Evolutionary conservation across 768 basidiomycete genomes (phyloP).

Genomic region (Pleurotus pulmonarius): DNA sequence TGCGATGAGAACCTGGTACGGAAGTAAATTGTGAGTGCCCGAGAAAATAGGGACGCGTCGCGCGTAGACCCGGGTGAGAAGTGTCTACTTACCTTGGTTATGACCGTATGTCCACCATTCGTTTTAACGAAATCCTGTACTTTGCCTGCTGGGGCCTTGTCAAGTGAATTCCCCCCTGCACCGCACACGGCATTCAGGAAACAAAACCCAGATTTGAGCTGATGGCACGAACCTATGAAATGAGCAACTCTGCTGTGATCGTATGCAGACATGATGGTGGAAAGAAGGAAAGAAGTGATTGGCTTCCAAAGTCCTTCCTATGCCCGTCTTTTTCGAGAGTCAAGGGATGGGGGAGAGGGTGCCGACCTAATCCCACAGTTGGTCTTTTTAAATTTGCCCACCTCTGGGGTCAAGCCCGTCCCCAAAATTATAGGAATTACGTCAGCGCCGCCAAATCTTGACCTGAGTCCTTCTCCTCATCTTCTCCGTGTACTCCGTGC

Average conservation of each 20-base stretch:
- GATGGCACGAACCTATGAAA: constrained; percentile 39
- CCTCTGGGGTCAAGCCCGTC: constrained; percentile 8
- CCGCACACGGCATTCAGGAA: constrained; percentile 9
- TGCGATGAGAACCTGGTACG: constrained; percentile 85
- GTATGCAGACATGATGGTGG: constrained; percentile 41
- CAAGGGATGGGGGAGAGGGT: neutral
- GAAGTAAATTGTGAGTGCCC: constrained; percentile 5
- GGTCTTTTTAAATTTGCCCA: constrained; percentile 3
- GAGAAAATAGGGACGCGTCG: neutral
- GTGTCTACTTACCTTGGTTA: constrained; percentile 76
- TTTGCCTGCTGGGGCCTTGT: constrained; percentile 72
- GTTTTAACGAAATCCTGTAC: constrained; percentile 89
- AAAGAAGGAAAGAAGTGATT: constrained; percentile 4
- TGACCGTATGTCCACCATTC: constrained; percentile 95
- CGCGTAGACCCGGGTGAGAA: constrained; percentile 7
- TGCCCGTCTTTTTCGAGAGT: constrained; percentile 3
- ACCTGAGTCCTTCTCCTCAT: neutral
- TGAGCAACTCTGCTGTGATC: constrained; percentile 55
- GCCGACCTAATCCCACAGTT: neutral
- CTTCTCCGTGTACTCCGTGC: neutral
- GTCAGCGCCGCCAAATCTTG: neutral
- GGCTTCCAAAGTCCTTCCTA: constrained; percentile 13
- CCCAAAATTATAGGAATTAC: constrained; percentile 9
- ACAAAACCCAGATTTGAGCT: neutral
- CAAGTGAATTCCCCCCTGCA: constrained; percentile 91